Conservation (phyloP, 2,329 filamentous ascomycete genomes). For the Fusarium sp. region DNA sequence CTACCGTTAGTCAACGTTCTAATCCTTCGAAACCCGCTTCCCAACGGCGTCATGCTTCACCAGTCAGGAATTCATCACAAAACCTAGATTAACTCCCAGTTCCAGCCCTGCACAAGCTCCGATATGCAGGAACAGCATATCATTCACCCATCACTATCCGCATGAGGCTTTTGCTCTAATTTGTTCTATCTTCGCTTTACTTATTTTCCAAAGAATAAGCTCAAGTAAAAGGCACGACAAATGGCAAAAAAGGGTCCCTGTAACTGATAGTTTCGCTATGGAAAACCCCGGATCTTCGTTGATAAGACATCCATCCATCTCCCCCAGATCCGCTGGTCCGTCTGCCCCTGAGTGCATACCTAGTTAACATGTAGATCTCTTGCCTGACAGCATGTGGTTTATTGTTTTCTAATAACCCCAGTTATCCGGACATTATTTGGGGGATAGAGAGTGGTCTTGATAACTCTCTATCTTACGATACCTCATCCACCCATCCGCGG, state of each 20-base stretch:
- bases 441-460: too few species aligned
- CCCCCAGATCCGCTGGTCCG: conserved; percentile 29
- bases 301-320: conserved; percentile 37
- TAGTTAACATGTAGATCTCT: conserved; percentile 19
- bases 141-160: not conserved
- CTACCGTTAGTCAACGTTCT: not conserved
- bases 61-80: conserved; percentile 4
- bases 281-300: conserved; percentile 25
- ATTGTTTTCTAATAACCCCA: not conserved
- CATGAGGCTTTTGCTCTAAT: not conserved
- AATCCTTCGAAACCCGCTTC: not conserved
- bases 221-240: conserved; percentile 20
- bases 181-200: conserved; percentile 4
- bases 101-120: not conserved
- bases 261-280: not conserved
- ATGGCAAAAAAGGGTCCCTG: conserved; percentile 17
- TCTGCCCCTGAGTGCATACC: conserved; percentile 28
- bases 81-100: conserved; percentile 2
- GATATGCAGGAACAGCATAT: conserved; percentile 22
- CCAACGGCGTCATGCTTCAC: not conserved
- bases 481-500: not conserved
- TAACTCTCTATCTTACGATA: conserved; percentile 13
- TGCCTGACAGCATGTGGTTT: not conserved
- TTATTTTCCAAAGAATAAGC: not conserved
- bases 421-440: not conserved